These are phyloP conservation scores for Dryadomyces quercus-mongolicae DNA, from an alignment of 2,329 filamentous ascomycete genomes.

Conservation along the genomic window DNA sequence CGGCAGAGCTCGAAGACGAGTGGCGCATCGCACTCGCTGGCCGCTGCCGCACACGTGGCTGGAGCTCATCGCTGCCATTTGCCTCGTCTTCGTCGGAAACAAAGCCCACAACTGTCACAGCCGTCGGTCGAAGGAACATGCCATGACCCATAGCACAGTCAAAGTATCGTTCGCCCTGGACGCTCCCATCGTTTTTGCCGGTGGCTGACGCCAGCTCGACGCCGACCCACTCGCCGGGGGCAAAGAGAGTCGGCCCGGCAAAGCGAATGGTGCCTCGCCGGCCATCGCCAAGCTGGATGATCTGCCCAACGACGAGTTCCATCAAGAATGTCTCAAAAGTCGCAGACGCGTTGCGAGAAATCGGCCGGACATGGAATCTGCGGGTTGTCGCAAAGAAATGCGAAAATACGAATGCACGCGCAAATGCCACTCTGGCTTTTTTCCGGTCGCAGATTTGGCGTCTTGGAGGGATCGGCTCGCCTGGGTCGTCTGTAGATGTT, in stretches of 20 bases:
- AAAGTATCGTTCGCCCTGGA: slow-evolving; percentile 81
- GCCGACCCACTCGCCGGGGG: slow-evolving; percentile 76
- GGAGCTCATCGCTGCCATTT: slow-evolving; percentile 9
- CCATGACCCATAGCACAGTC: slow-evolving; percentile 63
- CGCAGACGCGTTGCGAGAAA: background rate
- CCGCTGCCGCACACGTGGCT: slow-evolving; percentile 12
- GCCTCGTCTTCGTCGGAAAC: slow-evolving; percentile 1
- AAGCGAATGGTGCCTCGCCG: slow-evolving; percentile 70
- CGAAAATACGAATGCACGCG: background rate
- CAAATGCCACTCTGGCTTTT: background rate
- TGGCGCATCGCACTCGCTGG: slow-evolving; percentile 1
- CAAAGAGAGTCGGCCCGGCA: slow-evolving; percentile 67
- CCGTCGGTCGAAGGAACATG: slow-evolving; percentile 75
- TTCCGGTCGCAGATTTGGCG: too few species aligned
- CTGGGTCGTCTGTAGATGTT: background rate
- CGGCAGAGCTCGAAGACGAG: slow-evolving; percentile 13
- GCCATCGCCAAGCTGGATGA: slow-evolving; percentile 67
- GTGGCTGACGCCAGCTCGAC: slow-evolving; percentile 71
- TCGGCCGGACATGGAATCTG: background rate
- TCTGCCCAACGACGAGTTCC: slow-evolving; percentile 55
- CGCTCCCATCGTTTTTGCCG: slow-evolving; percentile 90
- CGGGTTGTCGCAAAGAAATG: background rate
- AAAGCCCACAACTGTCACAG: slow-evolving; percentile 43
- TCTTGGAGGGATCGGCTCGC: background rate
- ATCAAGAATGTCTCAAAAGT: slow-evolving; percentile 15